Base-by-base conservation (phyloP, 257 asterid genomes). In the Nicotiana undulata region DNA sequence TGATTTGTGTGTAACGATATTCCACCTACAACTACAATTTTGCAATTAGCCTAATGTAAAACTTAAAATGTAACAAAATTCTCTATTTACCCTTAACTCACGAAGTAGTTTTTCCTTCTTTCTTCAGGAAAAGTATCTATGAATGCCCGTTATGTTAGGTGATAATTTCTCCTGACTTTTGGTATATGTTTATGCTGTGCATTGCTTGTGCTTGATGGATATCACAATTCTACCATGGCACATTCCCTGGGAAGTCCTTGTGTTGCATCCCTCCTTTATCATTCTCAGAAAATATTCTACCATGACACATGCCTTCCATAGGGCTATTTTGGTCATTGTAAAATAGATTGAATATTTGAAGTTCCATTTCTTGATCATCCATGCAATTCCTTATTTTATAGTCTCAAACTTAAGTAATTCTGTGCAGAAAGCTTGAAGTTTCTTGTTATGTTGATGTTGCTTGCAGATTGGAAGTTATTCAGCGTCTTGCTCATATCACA, bases 391-490 rank as follows among this genome's bases (percentile, higher is more conserved):
- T 46, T 79, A 64, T 56, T 28, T 79, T 24, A 46, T 22, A 49
- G 40, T 49, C 46, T 74, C 34, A 49, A 49, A 26, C 63, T 26
- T 49, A 6, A 49, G 79, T 74, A 16, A 74, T 26, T 74, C n/a
- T 29, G 31, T 26, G 51, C 77, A 28, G 82, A 63, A 44, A 44
- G 70, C 28, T 49, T 15, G 44, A 74, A 24, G 15, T 66, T 64
- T 53, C 61, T 59, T 68, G 9, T 80, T 55, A 63, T 56, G 37
- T 75, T 31, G 72, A 78, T 78, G 82, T 86, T 80, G 53, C 74
- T 51, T 88, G 90, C 94, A 96, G 99, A 87, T 89, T 91, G 84
- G 98, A 94, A 87, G 92, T 96, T 82, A 92, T 96, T 86, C 98
- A 91, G 83, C 95, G 99, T 63, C 98, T 96, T 85, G 95, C 95